Conservation (phyloP, 2,329 filamentous ascomycete species). For the Ophioceras dolichostomum region DNA sequence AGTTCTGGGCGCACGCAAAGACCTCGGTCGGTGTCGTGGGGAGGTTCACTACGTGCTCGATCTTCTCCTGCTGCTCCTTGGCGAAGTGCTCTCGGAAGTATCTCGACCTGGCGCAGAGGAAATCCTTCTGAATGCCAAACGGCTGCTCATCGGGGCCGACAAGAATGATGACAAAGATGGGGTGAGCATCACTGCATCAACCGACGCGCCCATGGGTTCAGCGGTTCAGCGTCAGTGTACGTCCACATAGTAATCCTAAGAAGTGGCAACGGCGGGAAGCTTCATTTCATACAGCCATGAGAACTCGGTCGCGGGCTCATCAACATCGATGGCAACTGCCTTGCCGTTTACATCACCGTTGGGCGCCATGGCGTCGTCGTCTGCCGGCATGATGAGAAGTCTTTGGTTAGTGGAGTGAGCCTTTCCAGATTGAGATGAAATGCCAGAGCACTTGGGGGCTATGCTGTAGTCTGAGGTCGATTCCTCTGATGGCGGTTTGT, state of each 20-base stretch:
- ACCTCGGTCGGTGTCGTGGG: constrained; percentile 34
- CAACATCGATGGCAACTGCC: neutral
- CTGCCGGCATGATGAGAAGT: too few species aligned
- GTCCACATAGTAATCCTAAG: too few species aligned
- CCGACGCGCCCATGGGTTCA: neutral
- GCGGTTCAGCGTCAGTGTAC: neutral
- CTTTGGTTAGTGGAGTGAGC: too few species aligned
- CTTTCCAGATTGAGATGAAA: too few species aligned
- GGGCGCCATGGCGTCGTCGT: neutral
- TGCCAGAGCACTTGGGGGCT: too few species aligned
- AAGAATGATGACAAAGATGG: constrained; percentile 41
- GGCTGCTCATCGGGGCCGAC: constrained; percentile 38
- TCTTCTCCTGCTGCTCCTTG: constrained; percentile 17
- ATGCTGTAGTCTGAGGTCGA: too few species aligned
- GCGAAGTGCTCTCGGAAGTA: constrained; percentile 35
- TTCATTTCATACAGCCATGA: constrained; percentile 16
- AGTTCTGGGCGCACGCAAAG: constrained; percentile 43
- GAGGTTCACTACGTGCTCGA: constrained; percentile 39
- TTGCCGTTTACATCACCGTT: neutral
- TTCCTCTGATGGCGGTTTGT: too few species aligned
- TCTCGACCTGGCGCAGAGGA: constrained; percentile 37
- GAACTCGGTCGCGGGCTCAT: constrained; percentile 8
- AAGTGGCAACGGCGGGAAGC: neutral
- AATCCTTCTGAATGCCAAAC: constrained; percentile 47
- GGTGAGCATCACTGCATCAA: constrained; percentile 34